A percentile compares a stretch with the other conserved stretches of the same genome.
These are phyloP conservation scores for Bondarzewia mesenterica DNA, from an alignment of 1,284 basidiomycete genomes.

Conservation along the genomic window DNA sequence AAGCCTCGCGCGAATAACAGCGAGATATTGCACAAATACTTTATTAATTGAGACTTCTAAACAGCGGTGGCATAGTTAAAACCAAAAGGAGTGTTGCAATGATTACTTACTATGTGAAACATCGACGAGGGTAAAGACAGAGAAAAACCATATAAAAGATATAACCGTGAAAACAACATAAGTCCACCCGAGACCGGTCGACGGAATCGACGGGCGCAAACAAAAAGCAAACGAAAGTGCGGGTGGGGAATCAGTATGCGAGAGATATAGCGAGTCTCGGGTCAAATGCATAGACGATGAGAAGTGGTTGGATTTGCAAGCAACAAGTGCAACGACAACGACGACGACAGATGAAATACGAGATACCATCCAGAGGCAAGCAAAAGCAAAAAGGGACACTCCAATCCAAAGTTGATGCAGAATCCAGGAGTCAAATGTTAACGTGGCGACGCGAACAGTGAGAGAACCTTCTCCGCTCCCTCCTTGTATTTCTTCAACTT, in stretches of 20 bases:
- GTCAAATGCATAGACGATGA: conserved; percentile 1
- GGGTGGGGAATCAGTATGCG: neutral
- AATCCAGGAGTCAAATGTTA: no score
- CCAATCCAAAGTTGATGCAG: no score
- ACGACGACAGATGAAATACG: no score
- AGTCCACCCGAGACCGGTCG: neutral
- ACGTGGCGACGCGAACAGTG: conserved; percentile 59
- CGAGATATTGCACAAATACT: no score
- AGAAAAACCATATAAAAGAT: neutral
- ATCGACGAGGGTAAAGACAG: conserved; percentile 1
- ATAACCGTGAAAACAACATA: neutral
- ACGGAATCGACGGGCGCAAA: neutral
- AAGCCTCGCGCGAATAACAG: no score
- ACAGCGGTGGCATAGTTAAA: neutral
- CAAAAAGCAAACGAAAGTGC: conserved; percentile 3
- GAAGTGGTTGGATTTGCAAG: no score
- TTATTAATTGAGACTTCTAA: conserved; percentile 3
- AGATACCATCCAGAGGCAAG: no score
- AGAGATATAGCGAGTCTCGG: neutral
- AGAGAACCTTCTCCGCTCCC: conserved; percentile 73
- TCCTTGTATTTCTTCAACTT: conserved; percentile 78
- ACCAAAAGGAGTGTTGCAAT: neutral
- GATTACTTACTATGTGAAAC: conserved; percentile 3
- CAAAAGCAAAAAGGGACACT: no score
- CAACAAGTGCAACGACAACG: no score